phyloP scores from a whole-genome alignment of 805 yeast species.

The Metschnikowia noctiluminum region DNA sequence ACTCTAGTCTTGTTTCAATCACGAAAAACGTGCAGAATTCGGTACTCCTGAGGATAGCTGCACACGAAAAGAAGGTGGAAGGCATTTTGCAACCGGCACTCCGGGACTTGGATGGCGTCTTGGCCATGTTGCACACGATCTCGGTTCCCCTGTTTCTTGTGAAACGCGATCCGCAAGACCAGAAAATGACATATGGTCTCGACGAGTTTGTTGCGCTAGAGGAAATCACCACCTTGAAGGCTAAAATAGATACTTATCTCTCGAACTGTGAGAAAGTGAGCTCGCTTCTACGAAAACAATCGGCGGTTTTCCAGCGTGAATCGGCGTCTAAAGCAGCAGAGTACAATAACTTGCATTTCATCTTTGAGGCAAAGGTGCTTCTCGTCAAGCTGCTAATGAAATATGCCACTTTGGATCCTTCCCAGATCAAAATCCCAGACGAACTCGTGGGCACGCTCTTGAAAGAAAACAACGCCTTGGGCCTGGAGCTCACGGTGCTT shows the following conservation, averaged over 20 bases:
- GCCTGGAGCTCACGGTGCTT: slow-evolving; percentile 65
- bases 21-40: slow-evolving; percentile 17
- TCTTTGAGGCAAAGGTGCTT: slow-evolving; percentile 14
- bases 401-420: not conserved
- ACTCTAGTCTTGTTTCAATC: slow-evolving; percentile 13
- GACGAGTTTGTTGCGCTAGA: slow-evolving; percentile 34
- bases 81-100: slow-evolving; percentile 23
- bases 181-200: slow-evolving; percentile 14
- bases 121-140: slow-evolving; percentile 23
- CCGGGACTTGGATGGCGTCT: slow-evolving; percentile 22
- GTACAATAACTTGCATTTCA: slow-evolving; percentile 16
- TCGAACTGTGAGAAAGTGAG: slow-evolving; percentile 18
- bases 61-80: slow-evolving; percentile 11
- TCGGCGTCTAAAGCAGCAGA: slow-evolving; percentile 4
- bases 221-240: slow-evolving; percentile 25
- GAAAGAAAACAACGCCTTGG: slow-evolving; percentile 46
- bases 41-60: slow-evolving; percentile 2
- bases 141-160: slow-evolving; percentile 27
- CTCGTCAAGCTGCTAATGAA: slow-evolving; percentile 5
- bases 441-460: slow-evolving; percentile 10
- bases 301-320: slow-evolving; percentile 4
- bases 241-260: slow-evolving; percentile 27
- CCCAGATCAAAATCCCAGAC: not conserved
- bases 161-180: slow-evolving; percentile 1
- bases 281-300: slow-evolving; percentile 1